Percentiles rank a stretch among this genome's conserved stretches.
Evolutionary conservation across 2,329 filamentous ascomycete species (phyloP).

Genomic region (Hypoxylon sp.): DNA sequence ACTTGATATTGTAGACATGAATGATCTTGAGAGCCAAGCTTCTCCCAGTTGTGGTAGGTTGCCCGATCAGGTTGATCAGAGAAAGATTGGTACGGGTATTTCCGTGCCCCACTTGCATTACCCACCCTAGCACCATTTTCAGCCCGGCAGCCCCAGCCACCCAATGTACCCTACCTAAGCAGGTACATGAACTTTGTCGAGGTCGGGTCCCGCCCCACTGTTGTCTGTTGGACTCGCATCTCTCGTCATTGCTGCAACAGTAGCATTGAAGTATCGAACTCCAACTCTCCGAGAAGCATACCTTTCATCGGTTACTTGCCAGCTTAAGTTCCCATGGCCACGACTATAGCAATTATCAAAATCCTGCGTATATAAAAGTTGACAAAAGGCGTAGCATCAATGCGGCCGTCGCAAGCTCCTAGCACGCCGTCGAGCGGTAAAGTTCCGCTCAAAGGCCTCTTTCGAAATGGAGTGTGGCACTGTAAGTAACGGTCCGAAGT

Average conservation of each 20-base stretch:
- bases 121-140: not conserved
- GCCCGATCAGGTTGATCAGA: no score
- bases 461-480: constrained; percentile 58
- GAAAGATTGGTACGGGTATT: constrained; percentile 9
- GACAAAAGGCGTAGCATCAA: constrained; percentile 19
- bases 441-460: constrained; percentile 50
- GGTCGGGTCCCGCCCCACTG: constrained; percentile 10
- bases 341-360: constrained; percentile 4
- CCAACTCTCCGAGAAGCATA: constrained; percentile 6
- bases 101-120: constrained; percentile 27
- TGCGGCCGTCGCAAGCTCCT: constrained; percentile 30
- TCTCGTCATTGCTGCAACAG: constrained; percentile 25
- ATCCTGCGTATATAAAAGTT: not conserved
- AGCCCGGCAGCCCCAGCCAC: constrained; percentile 30
- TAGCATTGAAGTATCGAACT: constrained; percentile 11
- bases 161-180: constrained; percentile 5
- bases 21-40: not conserved
- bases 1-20: not conserved
- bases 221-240: constrained; percentile 8
- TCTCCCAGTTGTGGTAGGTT: not conserved
- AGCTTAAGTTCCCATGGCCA: constrained; percentile 1
- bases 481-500: constrained; percentile 51
- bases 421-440: constrained; percentile 44
- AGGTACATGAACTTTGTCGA: constrained; percentile 14
- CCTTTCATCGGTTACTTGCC: not conserved